Conservation (phyloP, 75 land plant genomes). For the Gnetum montanum region DNA sequence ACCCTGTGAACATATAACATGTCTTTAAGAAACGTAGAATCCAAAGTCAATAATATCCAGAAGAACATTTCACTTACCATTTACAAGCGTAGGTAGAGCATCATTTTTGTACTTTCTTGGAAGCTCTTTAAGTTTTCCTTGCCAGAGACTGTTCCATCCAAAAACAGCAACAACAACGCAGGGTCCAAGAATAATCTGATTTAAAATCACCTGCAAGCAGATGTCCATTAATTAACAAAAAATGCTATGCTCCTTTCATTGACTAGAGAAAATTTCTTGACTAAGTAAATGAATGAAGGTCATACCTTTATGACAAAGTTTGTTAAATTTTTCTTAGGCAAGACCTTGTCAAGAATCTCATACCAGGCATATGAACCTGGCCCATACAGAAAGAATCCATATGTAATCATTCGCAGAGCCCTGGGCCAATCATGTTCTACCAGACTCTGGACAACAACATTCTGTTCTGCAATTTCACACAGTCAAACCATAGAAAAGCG, state of each 20-base stretch:
- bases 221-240: too few relatives aligned
- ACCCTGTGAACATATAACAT: constrained; percentile 41
- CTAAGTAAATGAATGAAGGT: not conserved
- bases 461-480: constrained; percentile 13
- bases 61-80: constrained; percentile 31
- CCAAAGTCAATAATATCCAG: not conserved
- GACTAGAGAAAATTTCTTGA: not conserved
- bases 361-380: constrained; percentile 85
- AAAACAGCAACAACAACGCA: constrained; percentile 79
- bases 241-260: not conserved
- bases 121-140: constrained; percentile 60
- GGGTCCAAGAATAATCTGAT: constrained; percentile 88
- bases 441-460: constrained; percentile 3
- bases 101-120: constrained; percentile 67
- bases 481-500: not conserved
- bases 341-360: constrained; percentile 42
- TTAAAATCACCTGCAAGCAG: constrained; percentile 58
- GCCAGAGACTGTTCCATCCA: constrained; percentile 97
- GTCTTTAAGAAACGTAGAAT: not conserved
- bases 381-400: constrained; percentile 78
- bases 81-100: constrained; percentile 69
- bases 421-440: constrained; percentile 71
- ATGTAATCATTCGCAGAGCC: constrained; percentile 71
- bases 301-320: constrained; percentile 50
- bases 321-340: constrained; percentile 23